These are phyloP conservation scores for Penicillium canescens DNA, from an alignment of 495 filamentous ascomycete species.

Conservation along the genomic window DNA sequence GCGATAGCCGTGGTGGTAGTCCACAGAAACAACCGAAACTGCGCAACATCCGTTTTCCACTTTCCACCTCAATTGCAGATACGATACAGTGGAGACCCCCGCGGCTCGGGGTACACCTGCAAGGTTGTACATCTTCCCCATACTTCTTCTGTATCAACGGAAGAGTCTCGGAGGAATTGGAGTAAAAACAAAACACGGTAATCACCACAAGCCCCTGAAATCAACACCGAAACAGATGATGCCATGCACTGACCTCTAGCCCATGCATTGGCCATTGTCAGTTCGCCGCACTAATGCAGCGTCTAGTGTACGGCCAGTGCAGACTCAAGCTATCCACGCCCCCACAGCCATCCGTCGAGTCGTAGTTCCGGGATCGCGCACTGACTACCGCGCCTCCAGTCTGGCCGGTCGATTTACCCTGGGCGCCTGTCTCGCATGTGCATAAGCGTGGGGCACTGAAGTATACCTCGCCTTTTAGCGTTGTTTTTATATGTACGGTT, in stretches of 20 bases:
- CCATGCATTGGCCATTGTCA: constrained; percentile 23
- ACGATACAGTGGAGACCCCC: constrained; percentile 1
- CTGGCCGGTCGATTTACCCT: constrained; percentile 18
- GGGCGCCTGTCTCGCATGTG: constrained; percentile 1
- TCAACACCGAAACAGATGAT: constrained; percentile 12
- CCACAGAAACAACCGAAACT: too few relatives aligned
- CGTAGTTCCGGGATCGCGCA: constrained; percentile 21
- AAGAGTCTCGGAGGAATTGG: background rate
- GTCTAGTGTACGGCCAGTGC: constrained; percentile 20
- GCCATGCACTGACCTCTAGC: constrained; percentile 24
- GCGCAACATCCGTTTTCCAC: too few relatives aligned
- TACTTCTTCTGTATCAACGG: background rate
- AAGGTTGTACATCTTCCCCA: constrained; percentile 10
- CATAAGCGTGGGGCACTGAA: constrained; percentile 13
- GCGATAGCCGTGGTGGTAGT: background rate
- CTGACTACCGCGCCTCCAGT: constrained; percentile 26
- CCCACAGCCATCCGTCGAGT: constrained; percentile 23
- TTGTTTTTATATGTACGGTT: background rate
- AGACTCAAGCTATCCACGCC: constrained; percentile 13
- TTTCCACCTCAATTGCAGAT: background rate
- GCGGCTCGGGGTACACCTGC: constrained; percentile 14
- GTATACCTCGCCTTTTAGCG: background rate
- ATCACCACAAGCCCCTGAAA: constrained; percentile 16
- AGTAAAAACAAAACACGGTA: background rate
- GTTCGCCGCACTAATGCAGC: constrained; percentile 30